phyloP scores from a whole-genome alignment of 2,329 filamentous ascomycete genomes.

The Calonectria crousiana region DNA sequence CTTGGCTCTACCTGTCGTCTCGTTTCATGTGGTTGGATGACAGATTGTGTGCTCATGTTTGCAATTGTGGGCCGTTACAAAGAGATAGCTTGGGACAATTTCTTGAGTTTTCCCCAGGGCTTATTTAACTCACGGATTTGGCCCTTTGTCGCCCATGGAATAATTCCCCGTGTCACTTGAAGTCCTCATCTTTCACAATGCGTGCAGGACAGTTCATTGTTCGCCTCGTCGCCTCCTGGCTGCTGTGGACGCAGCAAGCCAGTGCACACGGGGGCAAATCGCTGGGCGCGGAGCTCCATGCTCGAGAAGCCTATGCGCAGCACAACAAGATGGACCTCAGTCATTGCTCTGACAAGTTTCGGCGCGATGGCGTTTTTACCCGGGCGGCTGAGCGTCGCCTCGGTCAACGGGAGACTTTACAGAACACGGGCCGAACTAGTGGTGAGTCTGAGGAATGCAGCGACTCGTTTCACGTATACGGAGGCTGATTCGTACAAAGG shows the following conservation, averaged over 20 bases:
- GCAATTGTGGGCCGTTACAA: neutral
- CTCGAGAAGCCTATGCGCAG: slow-evolving; percentile 13
- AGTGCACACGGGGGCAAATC: slow-evolving; percentile 10
- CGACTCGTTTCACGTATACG: neutral
- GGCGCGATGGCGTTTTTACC: slow-evolving; percentile 8
- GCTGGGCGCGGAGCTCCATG: slow-evolving; percentile 12
- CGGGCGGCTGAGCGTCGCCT: slow-evolving; percentile 18
- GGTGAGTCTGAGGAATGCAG: neutral
- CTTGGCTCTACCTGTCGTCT: neutral
- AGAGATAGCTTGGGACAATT: neutral
- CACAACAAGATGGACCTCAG: slow-evolving; percentile 18
- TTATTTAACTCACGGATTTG: neutral
- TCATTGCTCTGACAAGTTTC: slow-evolving; percentile 22
- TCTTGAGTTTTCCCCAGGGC: neutral
- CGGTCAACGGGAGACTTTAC: neutral
- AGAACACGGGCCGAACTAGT: neutral
- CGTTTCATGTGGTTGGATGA: neutral
- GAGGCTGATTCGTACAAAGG: neutral
- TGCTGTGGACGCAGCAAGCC: neutral
- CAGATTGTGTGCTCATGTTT: neutral
- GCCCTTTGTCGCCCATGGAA: neutral
- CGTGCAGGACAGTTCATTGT: neutral
- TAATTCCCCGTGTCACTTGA: neutral
- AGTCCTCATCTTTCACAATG: neutral
- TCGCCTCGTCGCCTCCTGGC: neutral